Percentiles rank a stretch among this genome's conserved stretches.
Conservation (phyloP, 345 rosid genomes). For the Anastatica hierochuntica region DNA sequence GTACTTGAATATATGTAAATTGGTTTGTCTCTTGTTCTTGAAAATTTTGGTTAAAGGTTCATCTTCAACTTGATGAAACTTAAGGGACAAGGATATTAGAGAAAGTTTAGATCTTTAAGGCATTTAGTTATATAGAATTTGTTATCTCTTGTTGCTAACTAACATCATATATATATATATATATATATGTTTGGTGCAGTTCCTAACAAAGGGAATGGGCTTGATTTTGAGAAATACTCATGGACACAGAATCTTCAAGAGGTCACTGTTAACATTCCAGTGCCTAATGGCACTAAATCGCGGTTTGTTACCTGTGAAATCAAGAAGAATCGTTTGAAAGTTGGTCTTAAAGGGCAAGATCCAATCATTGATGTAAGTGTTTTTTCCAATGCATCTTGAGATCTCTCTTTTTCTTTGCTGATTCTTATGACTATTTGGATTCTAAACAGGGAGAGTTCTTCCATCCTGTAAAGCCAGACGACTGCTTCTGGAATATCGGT, state of each 20-base stretch:
- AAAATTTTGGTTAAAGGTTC: not conserved
- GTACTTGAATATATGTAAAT: too few species aligned
- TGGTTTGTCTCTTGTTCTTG: not conserved
- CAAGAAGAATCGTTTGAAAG: slow-evolving; percentile 75
- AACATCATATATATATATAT: not conserved
- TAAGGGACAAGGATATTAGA: not conserved
- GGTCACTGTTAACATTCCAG: slow-evolving; percentile 61
- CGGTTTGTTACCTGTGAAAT: slow-evolving; percentile 60
- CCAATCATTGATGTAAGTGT: slow-evolving; percentile 66
- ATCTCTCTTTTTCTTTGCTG: not conserved
- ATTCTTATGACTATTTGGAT: not conserved
- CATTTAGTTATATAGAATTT: too few species aligned
- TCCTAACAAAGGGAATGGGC: slow-evolving; percentile 85
- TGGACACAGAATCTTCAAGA: slow-evolving; percentile 88
- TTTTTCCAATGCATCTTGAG: not conserved
- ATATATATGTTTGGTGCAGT: slow-evolving; percentile 35
- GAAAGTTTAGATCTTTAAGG: not conserved
- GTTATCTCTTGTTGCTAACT: not conserved
- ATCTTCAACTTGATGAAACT: not conserved
- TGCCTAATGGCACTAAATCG: slow-evolving; percentile 72
- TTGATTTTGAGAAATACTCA: slow-evolving; percentile 76
- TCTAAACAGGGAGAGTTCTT: slow-evolving; percentile 53
- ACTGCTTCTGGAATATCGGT: slow-evolving; percentile 92
- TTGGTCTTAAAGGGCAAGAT: slow-evolving; percentile 82
- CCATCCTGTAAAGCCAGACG: slow-evolving; percentile 63